A percentile compares a stretch with the other conserved stretches of the same genome.
These are phyloP conservation scores for Glycine soja DNA, from an alignment of 306 rosid genomes.

Conservation along the genomic window DNA sequence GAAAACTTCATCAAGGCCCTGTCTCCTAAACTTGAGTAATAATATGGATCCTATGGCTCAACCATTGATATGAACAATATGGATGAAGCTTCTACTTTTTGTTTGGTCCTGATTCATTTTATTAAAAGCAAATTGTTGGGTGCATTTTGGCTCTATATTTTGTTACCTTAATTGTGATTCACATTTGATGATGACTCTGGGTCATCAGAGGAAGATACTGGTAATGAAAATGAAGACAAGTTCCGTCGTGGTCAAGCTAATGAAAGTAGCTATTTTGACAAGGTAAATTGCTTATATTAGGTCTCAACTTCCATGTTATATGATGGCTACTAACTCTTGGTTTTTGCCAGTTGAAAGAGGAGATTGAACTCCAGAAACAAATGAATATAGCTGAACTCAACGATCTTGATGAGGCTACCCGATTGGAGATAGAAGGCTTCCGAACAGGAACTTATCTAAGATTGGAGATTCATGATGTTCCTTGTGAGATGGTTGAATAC, in stretches of 20 bases:
- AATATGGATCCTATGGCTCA: not conserved
- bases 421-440: slow-evolving; percentile 85
- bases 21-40: not conserved
- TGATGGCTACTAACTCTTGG: slow-evolving; percentile 29
- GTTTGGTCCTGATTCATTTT: not conserved
- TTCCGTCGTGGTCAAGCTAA: slow-evolving; percentile 54
- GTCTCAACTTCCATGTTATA: slow-evolving; percentile 6
- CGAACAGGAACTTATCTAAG: slow-evolving; percentile 85
- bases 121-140: slow-evolving; percentile 19
- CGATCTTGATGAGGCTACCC: slow-evolving; percentile 83
- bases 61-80: slow-evolving; percentile 7
- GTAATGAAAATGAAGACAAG: slow-evolving; percentile 53
- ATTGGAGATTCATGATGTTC: slow-evolving; percentile 87
- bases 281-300: slow-evolving; percentile 59
- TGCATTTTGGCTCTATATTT: slow-evolving; percentile 15
- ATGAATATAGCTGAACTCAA: slow-evolving; percentile 85
- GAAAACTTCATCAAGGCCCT: slow-evolving; percentile 1
- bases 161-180: slow-evolving; percentile 68
- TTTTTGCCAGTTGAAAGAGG: slow-evolving; percentile 81
- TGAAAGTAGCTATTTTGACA: slow-evolving; percentile 77
- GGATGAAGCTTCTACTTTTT: slow-evolving; percentile 26
- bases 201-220: slow-evolving; percentile 67
- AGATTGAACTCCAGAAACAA: slow-evolving; percentile 79
- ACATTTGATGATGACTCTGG: slow-evolving; percentile 66
- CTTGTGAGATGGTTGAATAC: slow-evolving; percentile 85